Base-by-base conservation (phyloP, 495 filamentous ascomycete genomes). In the Penicillium goetzii region DNA sequence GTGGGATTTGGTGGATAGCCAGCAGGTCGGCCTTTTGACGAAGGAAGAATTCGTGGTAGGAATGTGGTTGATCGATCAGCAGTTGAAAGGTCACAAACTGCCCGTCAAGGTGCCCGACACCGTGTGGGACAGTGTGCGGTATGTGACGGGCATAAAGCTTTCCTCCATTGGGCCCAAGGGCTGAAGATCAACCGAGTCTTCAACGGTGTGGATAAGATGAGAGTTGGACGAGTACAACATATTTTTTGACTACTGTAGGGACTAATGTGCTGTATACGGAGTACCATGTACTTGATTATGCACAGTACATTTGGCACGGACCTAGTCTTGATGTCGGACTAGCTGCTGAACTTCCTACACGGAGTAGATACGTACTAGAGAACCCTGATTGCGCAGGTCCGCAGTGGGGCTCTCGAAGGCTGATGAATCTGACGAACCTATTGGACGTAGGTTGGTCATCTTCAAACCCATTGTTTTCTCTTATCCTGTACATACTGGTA, bases 51-150 rank as follows among this genome's bases (percentile, higher is more conserved):
- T 97, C 75, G 90, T 97, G 33, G 92, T 97, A 43, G 95, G 95
- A 14, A 87, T 93, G 83, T 99, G 95, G 95, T 80, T 99, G 51
- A 87, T 99, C 58, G 95, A 99, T 75, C 92, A 97, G 78, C 80
- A 88, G 65, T 77, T 98, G 40, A 90, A 90, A 71, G 95, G 95
- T 1, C 83, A 92, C 58, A 99, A 97, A 80, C 80, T 97, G 36
- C 95, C 95, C 0, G 76, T 84, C 5, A 86, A 84, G 68, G 90
- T 97, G 8, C 81, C 85, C 17, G 87, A 90, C 55, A 95, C 90
- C 70, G 90, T 97, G 1, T 98, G 94, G 96, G 85, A 80, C 30
- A 96, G 92, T 68, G 93, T 92, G 10, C 85, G 85, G 62, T 83
- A 84, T 26, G 72, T 88, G 33, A 70, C 75, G 17, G 81, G 81